Evolutionary conservation across 257 asterid genomes (phyloP).

Genomic region (Gentiana macrophylla): DNA sequence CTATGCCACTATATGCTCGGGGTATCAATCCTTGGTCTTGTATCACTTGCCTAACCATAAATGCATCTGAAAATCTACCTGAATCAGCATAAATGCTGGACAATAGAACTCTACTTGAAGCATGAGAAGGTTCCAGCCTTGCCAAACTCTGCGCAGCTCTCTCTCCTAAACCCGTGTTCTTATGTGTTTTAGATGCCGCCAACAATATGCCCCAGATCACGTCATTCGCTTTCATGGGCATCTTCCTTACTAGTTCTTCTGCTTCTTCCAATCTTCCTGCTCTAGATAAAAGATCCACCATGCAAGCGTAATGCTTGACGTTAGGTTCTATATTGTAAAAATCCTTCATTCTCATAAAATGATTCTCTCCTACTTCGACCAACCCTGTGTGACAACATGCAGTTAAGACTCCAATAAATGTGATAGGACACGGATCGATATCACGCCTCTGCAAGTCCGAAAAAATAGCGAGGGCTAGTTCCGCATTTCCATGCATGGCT

Average conservation of each 20-base stretch:
- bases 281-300: slow-evolving; percentile 87
- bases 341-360: slow-evolving; percentile 57
- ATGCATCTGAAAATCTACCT: slow-evolving; percentile 81
- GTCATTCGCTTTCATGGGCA: slow-evolving; percentile 87
- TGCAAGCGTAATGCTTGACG: slow-evolving; percentile 83
- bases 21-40: slow-evolving; percentile 32
- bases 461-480: slow-evolving; percentile 45
- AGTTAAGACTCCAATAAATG: slow-evolving; percentile 70
- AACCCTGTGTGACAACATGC: slow-evolving; percentile 96
- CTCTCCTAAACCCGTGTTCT: slow-evolving; percentile 56
- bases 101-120: slow-evolving; percentile 75
- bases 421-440: slow-evolving; percentile 46
- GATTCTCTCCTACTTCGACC: slow-evolving; percentile 62
- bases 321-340: slow-evolving; percentile 49
- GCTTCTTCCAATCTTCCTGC: slow-evolving; percentile 77
- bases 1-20: slow-evolving; percentile 73
- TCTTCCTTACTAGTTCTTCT: slow-evolving; percentile 43
- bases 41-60: slow-evolving; percentile 41
- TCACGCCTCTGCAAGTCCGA: slow-evolving; percentile 44
- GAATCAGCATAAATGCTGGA: slow-evolving; percentile 73
- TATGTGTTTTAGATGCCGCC: slow-evolving; percentile 72
- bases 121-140: slow-evolving; percentile 70
- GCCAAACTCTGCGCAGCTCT: slow-evolving; percentile 65
- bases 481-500: slow-evolving; percentile 85
- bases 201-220: slow-evolving; percentile 74